Conservation (phyloP, 495 filamentous ascomycete species). For the Hypoxylon trugodes region DNA sequence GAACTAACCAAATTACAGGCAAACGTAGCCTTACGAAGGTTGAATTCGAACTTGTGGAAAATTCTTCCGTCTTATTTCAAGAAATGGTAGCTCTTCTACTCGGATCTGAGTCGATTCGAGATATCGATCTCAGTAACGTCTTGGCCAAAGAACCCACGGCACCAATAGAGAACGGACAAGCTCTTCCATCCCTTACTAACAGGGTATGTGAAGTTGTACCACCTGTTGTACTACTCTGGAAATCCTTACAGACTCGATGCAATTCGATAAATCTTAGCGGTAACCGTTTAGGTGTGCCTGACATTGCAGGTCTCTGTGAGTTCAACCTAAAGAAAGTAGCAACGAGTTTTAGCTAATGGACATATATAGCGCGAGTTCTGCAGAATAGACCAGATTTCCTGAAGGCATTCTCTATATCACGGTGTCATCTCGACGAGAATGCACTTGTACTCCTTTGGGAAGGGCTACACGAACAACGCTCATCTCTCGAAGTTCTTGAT, state of each 20-base stretch:
- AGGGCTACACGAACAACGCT: conserved; percentile 69
- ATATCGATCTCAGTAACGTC: conserved; percentile 54
- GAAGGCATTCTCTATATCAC: conserved; percentile 81
- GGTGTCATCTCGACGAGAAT: conserved; percentile 73
- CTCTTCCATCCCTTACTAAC: background rate
- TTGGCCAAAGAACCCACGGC: conserved; percentile 28
- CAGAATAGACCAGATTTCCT: conserved; percentile 50
- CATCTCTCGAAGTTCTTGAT: conserved; percentile 78
- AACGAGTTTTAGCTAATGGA: conserved; percentile 5
- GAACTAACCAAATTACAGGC: conserved; percentile 24
- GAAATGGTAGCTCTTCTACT: conserved; percentile 59
- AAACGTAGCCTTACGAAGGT: conserved; percentile 42
- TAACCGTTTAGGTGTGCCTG: conserved; percentile 82
- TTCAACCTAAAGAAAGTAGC: background rate
- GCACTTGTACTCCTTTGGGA: conserved; percentile 65
- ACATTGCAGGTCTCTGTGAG: conserved; percentile 68
- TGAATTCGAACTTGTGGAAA: conserved; percentile 49
- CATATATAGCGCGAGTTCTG: conserved; percentile 29
- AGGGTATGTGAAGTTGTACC: conserved; percentile 74
- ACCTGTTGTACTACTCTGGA: conserved; percentile 79
- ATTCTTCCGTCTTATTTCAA: conserved; percentile 53
- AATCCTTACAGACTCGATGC: conserved; percentile 74
- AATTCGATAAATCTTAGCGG: conserved; percentile 84
- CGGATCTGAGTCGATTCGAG: conserved; percentile 53
- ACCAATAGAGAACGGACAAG: background rate